Evolutionary conservation across 2,329 filamentous ascomycete genomes (phyloP).

Genomic region (Arthrobotrys entomopaga): DNA sequence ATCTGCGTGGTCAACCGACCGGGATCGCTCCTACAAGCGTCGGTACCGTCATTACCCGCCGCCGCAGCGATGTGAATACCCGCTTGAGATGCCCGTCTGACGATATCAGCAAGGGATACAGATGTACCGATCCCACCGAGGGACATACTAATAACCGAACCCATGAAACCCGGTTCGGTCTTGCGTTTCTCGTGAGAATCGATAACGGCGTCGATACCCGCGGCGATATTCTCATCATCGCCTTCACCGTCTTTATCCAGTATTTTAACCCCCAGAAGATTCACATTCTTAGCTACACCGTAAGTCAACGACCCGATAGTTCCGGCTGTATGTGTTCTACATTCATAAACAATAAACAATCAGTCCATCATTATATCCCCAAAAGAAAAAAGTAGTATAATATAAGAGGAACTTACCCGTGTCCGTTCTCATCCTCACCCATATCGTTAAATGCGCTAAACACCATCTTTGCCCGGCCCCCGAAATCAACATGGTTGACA

Average conservation of each 20-base stretch:
- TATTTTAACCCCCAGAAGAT: slow-evolving; percentile 65
- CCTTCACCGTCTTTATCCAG: slow-evolving; percentile 60
- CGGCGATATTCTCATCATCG: slow-evolving; percentile 62
- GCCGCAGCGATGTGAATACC: slow-evolving; percentile 63
- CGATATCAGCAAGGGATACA: slow-evolving; percentile 66
- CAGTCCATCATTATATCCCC: neutral
- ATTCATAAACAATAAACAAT: no score
- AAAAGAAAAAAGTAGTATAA: neutral
- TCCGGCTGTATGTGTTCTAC: slow-evolving; percentile 60
- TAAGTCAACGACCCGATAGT: slow-evolving; percentile 60
- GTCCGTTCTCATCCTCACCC: slow-evolving; percentile 60
- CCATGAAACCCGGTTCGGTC: slow-evolving; percentile 60
- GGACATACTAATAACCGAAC: slow-evolving; percentile 69
- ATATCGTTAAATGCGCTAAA: slow-evolving; percentile 64
- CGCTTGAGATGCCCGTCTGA: slow-evolving; percentile 64
- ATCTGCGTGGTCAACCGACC: slow-evolving; percentile 62
- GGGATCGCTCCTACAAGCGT: slow-evolving; percentile 59
- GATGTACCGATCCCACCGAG: slow-evolving; percentile 65
- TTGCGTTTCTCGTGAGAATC: slow-evolving; percentile 64
- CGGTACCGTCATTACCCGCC: slow-evolving; percentile 61
- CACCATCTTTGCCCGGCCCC: slow-evolving; percentile 58
- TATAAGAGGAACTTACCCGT: slow-evolving; percentile 68
- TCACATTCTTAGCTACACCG: slow-evolving; percentile 65
- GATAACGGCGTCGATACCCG: slow-evolving; percentile 63
- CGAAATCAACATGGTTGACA: slow-evolving; percentile 58